Evolutionary conservation across 345 rosid genomes (phyloP).

Genomic region (Acer negundo): DNA sequence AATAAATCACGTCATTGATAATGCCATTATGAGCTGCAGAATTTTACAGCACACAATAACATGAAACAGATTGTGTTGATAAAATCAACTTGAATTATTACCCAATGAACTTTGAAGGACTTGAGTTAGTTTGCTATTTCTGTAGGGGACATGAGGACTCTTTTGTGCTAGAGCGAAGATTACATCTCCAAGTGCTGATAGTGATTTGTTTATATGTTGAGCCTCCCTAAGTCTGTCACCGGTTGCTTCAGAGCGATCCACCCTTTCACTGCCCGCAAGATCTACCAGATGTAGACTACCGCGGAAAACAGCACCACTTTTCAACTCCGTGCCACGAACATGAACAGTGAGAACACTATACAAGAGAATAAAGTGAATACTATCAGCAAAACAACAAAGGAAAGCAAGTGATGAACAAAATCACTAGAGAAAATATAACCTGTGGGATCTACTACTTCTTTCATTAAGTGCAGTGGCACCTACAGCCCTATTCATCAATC

Average conservation of each 20-base stretch:
- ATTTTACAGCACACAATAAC: neutral
- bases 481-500: constrained; percentile 80
- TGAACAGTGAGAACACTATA: constrained; percentile 95
- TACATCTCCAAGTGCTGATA: constrained; percentile 96
- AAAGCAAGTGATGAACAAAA: constrained; percentile 15
- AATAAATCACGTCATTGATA: constrained; percentile 12
- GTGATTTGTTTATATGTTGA: constrained; percentile 91
- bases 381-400: neutral
- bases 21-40: neutral
- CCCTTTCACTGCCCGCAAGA: constrained; percentile 98
- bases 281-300: constrained; percentile 91
- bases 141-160: constrained; percentile 80
- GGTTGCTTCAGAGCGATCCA: constrained; percentile 93
- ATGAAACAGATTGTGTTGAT: neutral
- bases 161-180: constrained; percentile 90
- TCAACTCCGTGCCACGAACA: constrained; percentile 73
- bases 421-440: constrained; percentile 43
- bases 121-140: constrained; percentile 98
- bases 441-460: constrained; percentile 98
- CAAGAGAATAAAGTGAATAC: constrained; percentile 16
- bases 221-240: constrained; percentile 98
- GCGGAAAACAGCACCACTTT: constrained; percentile 68
- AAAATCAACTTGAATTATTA: constrained; percentile 27
- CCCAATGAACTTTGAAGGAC: constrained; percentile 98
- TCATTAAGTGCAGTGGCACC: constrained; percentile 94